These are phyloP conservation scores for Saxispiralis lemnorum DNA, from an alignment of 495 filamentous ascomycete species.

Conservation along the genomic window DNA sequence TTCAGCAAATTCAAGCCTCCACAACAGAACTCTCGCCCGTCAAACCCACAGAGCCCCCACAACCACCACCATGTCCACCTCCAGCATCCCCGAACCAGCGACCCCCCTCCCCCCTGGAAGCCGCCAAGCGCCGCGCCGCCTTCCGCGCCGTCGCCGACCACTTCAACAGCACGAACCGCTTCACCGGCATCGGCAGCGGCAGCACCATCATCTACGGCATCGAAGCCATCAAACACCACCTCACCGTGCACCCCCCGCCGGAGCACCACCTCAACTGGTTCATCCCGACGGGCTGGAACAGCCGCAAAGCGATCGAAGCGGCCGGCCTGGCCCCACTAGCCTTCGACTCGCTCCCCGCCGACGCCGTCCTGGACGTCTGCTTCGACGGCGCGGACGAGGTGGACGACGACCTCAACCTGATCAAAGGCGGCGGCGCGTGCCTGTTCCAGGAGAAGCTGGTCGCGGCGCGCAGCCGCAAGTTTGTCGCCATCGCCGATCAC, in stretches of 20 bases:
- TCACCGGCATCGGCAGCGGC: constrained; percentile 84
- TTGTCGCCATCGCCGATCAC: constrained; percentile 86
- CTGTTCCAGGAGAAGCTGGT: constrained; percentile 97
- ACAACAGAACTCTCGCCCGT: too few relatives aligned
- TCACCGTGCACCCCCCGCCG: constrained; percentile 16
- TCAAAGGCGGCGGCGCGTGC: constrained; percentile 94
- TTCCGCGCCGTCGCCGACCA: constrained; percentile 68
- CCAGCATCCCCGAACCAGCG: constrained; percentile 15
- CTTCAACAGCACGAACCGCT: constrained; percentile 51
- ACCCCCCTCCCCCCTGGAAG: constrained; percentile 37
- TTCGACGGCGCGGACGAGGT: constrained; percentile 98
- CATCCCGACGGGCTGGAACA: constrained; percentile 84
- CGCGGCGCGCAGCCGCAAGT: constrained; percentile 64
- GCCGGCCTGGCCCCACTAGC: constrained; percentile 60
- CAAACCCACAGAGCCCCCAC: not conserved
- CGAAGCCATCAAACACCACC: constrained; percentile 67
- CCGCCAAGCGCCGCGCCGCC: constrained; percentile 70
- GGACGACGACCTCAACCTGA: constrained; percentile 83
- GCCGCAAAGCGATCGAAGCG: constrained; percentile 57
- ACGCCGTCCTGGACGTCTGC: constrained; percentile 52
- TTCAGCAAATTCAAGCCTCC: not conserved
- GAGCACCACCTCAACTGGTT: constrained; percentile 31
- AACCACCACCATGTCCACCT: not conserved
- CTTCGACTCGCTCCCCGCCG: constrained; percentile 51
- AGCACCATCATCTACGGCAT: constrained; percentile 92